These are phyloP conservation scores for Ceratobasidium sp. DNA, from an alignment of 1,284 basidiomycete species.

Conservation along the genomic window DNA sequence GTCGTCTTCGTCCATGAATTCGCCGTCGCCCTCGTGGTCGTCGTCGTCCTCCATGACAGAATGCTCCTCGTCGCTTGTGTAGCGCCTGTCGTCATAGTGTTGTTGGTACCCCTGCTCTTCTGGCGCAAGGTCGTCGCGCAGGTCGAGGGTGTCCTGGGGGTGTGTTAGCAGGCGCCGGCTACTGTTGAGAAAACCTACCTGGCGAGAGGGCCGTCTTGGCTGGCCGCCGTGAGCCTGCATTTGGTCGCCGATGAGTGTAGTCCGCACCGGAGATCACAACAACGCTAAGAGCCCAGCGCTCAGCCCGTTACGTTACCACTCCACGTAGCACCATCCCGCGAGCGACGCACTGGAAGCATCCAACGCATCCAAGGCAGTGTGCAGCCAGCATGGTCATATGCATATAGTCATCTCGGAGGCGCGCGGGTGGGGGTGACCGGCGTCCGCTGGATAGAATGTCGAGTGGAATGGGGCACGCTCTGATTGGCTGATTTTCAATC, in stretches of 20 bases:
- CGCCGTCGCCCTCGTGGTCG: constrained; percentile 49
- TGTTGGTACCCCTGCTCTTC: constrained; percentile 41
- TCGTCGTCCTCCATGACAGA: constrained; percentile 51
- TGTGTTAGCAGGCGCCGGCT: neutral
- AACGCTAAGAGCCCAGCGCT: constrained; percentile 18
- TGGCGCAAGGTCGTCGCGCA: constrained; percentile 27
- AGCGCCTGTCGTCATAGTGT: constrained; percentile 40
- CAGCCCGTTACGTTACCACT: neutral
- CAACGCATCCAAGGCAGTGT: neutral
- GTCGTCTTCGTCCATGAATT: constrained; percentile 50
- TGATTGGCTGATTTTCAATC: constrained; percentile 32
- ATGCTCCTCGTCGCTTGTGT: constrained; percentile 49
- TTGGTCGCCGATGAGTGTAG: constrained; percentile 30
- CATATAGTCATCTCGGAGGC: neutral
- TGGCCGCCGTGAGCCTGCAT: constrained; percentile 36
- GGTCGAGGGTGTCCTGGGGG: constrained; percentile 22
- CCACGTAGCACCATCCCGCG: constrained; percentile 12
- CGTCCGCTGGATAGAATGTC: constrained; percentile 9
- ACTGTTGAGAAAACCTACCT: neutral
- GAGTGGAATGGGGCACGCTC: constrained; percentile 29
- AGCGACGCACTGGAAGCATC: too few species aligned
- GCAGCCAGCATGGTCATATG: neutral
- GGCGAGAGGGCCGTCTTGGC: constrained; percentile 35
- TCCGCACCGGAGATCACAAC: constrained; percentile 43
- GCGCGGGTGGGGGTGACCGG: neutral